phyloP scores from a whole-genome alignment of 345 rosid species.

The Eutrema heterophyllum region DNA sequence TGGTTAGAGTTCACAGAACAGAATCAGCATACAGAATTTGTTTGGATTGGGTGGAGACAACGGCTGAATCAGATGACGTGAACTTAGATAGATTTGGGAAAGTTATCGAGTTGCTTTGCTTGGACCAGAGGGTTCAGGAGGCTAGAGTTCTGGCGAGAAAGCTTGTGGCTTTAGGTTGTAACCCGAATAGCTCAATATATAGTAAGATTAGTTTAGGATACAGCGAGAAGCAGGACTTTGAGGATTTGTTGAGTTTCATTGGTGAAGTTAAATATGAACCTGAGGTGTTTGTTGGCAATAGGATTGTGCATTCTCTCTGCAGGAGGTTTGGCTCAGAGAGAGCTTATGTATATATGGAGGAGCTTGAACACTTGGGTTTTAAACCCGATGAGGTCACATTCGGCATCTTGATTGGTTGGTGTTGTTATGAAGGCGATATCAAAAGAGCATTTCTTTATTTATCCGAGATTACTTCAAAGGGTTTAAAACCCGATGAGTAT shows the following conservation, averaged over 20 bases:
- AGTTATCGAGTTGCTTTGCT: slow-evolving; percentile 55
- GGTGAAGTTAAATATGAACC: slow-evolving; percentile 41
- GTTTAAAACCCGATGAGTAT: slow-evolving; percentile 44
- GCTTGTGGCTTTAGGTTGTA: slow-evolving; percentile 43
- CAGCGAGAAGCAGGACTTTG: slow-evolving; percentile 69
- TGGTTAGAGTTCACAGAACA: slow-evolving; percentile 43
- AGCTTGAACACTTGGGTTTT: slow-evolving; percentile 56
- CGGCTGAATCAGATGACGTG: slow-evolving; percentile 15
- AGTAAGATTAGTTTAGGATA: slow-evolving; percentile 55
- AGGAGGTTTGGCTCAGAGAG: slow-evolving; percentile 44
- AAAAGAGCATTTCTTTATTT: slow-evolving; percentile 44
- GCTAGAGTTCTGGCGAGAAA: slow-evolving; percentile 57
- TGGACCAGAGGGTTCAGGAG: slow-evolving; percentile 55
- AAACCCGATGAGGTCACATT: slow-evolving; percentile 53
- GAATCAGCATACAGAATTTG: slow-evolving; percentile 47
- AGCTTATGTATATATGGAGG: slow-evolving; percentile 49
- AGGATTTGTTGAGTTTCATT: slow-evolving; percentile 56
- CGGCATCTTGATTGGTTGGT: slow-evolving; percentile 67
- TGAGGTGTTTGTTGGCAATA: slow-evolving; percentile 48
- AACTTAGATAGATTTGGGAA: slow-evolving; percentile 36
- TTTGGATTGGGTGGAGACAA: slow-evolving; percentile 47
- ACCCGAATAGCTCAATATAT: slow-evolving; percentile 33
- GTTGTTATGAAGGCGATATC: slow-evolving; percentile 56
- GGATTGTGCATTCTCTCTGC: slow-evolving; percentile 51
- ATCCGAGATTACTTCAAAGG: slow-evolving; percentile 50